phyloP scores from a whole-genome alignment of 108 stramenopile species.

The Seminavis robusta region DNA sequence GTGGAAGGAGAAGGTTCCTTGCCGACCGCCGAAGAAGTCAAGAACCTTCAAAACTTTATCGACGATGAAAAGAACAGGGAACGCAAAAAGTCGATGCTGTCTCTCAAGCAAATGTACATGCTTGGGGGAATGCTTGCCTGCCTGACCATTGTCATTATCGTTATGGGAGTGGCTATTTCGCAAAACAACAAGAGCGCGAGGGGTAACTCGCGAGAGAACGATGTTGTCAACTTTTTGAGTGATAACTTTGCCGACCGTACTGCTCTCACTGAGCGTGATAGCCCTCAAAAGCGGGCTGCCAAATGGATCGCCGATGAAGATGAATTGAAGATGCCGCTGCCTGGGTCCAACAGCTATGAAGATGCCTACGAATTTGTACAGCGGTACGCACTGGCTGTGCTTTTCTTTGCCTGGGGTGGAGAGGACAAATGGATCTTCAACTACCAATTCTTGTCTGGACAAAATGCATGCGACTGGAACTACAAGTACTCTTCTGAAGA shows the following conservation, averaged over 20 bases:
- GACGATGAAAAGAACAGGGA: neutral
- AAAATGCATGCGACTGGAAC: constrained; percentile 9
- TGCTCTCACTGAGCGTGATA: neutral
- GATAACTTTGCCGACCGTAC: neutral
- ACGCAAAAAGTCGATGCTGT: neutral
- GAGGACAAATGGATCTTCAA: constrained; percentile 18
- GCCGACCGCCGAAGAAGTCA: neutral
- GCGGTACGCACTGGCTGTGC: constrained; percentile 38
- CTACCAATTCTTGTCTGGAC: neutral
- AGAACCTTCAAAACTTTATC: neutral
- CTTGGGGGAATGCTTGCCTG: neutral
- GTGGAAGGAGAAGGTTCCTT: neutral
- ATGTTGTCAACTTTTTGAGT: neutral
- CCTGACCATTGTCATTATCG: neutral
- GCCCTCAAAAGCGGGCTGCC: constrained; percentile 9
- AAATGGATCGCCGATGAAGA: constrained; percentile 6
- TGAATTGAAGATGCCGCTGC: neutral
- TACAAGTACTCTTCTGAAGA: neutral
- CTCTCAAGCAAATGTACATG: neutral
- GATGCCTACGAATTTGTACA: constrained; percentile 29
- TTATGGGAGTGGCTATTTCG: neutral
- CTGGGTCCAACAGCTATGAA: neutral
- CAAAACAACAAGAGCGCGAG: neutral
- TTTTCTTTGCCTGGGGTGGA: constrained; percentile 53
- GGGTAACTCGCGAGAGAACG: neutral